Evolutionary conservation across 1,284 basidiomycete species (phyloP), one percentile per base, ranked within the genome.

Genomic region (Ustilago shanxiensis): DNA sequence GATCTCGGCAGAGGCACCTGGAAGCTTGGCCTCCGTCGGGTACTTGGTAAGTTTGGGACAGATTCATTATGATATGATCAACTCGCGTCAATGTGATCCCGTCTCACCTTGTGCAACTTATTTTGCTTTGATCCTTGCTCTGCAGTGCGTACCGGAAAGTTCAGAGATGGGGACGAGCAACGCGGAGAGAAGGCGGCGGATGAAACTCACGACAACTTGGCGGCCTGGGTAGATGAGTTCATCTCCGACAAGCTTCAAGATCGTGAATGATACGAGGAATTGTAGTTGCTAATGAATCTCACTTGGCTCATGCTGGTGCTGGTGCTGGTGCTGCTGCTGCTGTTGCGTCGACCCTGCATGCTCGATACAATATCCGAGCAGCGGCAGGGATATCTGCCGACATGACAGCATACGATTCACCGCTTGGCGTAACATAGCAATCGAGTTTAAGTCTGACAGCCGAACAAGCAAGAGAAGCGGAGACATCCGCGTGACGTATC

Each of bases 1-100:
- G 74, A 77, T 45, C 70, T 77, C 50, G 74, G 74, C 52, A 60
- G 66, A 31, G 74, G 74, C 35, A 66, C 74, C 37, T 60, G 66
- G 57, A 41, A 77, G 51, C 65, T 77, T 57, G 74, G 70, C n/a
- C 37, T 77, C 10, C 62, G 58, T 49, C 59, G 74, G 31, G 53
- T 77, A 8, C 28, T 77, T 16, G 74, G 74, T 77, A 39, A 68
- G 74, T 62, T 2, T 29, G 44, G n/a, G 14, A n/a, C 13, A 37
- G 9, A 7, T 26, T 14, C 3, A 8, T 0, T 39, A 9, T n/a
- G n/a, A n/a, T n/a, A n/a, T n/a, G n/a, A n/a, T n/a, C 6, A 24
- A 14, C 14, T 16, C n/a, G 35, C 3, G 13, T 37, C 35, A 37
- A 7, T 37, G 35, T 14, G 35, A 35, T 24, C 24, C 39, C 18